Evolutionary conservation across 129 eudicot genomes (phyloP).

Genomic region (Centrapalus pauciflorus): DNA sequence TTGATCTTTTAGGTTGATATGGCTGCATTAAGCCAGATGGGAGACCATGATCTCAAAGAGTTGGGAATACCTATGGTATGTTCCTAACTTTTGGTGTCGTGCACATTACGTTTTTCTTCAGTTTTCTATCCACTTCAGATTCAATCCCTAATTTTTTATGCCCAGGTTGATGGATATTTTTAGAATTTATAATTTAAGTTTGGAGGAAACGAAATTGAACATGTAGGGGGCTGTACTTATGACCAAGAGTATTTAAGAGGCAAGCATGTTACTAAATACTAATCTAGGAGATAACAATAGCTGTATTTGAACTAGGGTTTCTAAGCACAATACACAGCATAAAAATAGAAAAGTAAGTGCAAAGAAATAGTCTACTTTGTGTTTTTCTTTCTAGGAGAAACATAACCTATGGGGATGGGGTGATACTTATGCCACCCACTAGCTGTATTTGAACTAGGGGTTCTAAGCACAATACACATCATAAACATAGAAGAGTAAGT

Average conservation of each 20-base stretch:
- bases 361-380: too few relatives aligned
- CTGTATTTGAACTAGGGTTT: not conserved
- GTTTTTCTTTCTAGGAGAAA: too few relatives aligned
- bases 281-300: not conserved
- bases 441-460: not conserved
- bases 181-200: not conserved
- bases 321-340: too few relatives aligned
- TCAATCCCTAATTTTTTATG: not conserved
- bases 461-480: too few relatives aligned
- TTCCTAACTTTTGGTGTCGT: not conserved
- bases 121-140: not conserved
- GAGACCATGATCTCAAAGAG: slow-evolving; percentile 81
- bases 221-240: not conserved
- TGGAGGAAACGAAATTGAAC: not conserved
- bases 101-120: not conserved
- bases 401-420: too few relatives aligned
- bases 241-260: not conserved
- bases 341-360: too few relatives aligned
- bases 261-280: not conserved
- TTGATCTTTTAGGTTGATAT: slow-evolving; percentile 69
- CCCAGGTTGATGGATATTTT: not conserved
- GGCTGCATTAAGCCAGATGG: slow-evolving; percentile 84
- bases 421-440: too few relatives aligned
- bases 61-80: slow-evolving; percentile 96
- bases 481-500: too few relatives aligned